Conservation (phyloP, 2,329 filamentous ascomycete species). For the Chaetomiaceae sp. region DNA sequence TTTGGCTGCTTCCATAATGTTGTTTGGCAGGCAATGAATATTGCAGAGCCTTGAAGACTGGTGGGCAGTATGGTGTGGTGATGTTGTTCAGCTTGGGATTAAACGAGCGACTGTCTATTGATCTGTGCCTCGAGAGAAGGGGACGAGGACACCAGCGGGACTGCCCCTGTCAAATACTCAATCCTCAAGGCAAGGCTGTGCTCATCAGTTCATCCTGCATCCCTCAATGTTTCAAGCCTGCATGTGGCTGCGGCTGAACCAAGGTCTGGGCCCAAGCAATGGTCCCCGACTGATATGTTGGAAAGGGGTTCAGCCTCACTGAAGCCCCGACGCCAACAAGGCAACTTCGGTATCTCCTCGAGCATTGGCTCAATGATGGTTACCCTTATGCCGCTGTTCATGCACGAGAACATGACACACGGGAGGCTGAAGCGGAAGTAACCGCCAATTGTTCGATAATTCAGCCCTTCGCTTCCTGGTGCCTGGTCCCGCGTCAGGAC, state of each 20-base stretch:
- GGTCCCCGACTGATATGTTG: too few relatives aligned
- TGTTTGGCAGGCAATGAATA: background rate
- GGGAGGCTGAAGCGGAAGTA: background rate
- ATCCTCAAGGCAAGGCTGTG: background rate
- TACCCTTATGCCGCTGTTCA: background rate
- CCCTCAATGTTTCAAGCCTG: background rate
- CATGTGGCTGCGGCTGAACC: background rate
- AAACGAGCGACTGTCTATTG: background rate
- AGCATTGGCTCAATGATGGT: background rate
- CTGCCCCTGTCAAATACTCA: background rate
- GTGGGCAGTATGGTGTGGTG: too few relatives aligned
- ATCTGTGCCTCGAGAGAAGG: too few relatives aligned
- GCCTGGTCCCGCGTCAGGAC: background rate
- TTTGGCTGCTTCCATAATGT: background rate
- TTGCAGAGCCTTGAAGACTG: too few relatives aligned
- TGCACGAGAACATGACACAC: background rate
- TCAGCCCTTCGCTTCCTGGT: background rate
- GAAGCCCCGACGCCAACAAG: background rate
- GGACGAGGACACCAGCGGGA: too few relatives aligned
- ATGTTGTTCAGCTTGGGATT: background rate
- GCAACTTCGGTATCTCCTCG: background rate
- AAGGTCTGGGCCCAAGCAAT: too few relatives aligned
- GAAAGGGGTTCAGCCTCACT: background rate
- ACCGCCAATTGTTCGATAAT: background rate
- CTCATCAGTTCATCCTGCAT: background rate